Conservation (phyloP, 176 grass and related monocot species). For the Rhynchospora breviuscula region DNA sequence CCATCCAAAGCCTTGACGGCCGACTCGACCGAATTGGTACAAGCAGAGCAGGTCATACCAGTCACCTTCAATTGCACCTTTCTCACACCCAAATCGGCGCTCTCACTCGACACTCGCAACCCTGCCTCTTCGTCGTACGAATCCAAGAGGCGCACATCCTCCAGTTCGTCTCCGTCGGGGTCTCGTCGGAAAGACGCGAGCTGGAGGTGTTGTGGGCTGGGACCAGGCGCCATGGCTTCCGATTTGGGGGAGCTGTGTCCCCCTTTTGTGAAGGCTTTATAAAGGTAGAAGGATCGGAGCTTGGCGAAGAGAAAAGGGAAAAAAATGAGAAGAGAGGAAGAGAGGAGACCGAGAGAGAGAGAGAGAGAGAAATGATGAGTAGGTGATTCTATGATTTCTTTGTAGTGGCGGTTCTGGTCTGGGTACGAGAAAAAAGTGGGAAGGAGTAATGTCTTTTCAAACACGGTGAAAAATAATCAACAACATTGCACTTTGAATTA, state of each 20-base stretch:
- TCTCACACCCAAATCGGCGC: conserved; percentile 36
- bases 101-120: conserved; percentile 12
- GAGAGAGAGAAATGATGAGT: neutral
- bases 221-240: conserved; percentile 20
- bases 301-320: conserved; percentile 11
- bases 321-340: neutral
- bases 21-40: conserved; percentile 74
- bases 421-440: neutral
- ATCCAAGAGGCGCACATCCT: conserved; percentile 78
- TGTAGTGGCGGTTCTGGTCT: neutral
- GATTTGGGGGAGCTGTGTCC: neutral
- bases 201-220: conserved; percentile 65
- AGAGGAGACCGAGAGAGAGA: neutral
- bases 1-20: conserved; percentile 44
- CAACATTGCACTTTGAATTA: neutral
- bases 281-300: conserved; percentile 16
- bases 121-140: conserved; percentile 38
- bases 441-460: neutral
- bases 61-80: conserved; percentile 63
- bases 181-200: conserved; percentile 28
- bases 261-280: neutral
- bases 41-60: conserved; percentile 97
- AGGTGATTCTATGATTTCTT: conserved; percentile 5
- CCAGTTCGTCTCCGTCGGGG: conserved; percentile 43
- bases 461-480: neutral